Conservation (phyloP, 2,329 filamentous ascomycete genomes). For the Cladosporium velox region DNA sequence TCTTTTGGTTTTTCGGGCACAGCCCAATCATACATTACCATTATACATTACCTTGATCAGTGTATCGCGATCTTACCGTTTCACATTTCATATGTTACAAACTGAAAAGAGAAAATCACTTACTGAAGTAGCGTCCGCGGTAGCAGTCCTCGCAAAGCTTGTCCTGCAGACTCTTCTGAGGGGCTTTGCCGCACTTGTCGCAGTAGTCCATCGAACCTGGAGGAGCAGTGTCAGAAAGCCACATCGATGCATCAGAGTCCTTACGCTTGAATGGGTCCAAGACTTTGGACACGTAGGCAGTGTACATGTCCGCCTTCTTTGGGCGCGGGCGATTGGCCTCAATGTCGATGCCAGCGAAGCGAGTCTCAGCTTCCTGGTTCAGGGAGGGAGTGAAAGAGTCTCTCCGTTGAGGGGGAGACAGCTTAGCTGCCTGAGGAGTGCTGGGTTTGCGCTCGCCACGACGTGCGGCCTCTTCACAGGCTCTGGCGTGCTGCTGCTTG, state of each 20-base stretch:
- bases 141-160: neutral
- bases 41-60: neutral
- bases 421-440: neutral
- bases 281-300: neutral
- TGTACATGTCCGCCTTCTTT: neutral
- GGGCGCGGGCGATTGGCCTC: neutral
- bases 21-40: neutral
- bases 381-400: neutral
- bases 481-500: neutral
- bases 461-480: neutral
- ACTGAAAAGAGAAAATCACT: neutral
- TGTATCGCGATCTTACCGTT: neutral
- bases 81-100: too few relatives aligned
- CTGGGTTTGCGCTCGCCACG: neutral
- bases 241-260: neutral
- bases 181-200: neutral
- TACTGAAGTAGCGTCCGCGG: neutral
- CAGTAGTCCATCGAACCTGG: neutral
- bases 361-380: neutral
- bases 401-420: neutral
- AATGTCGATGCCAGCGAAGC: neutral
- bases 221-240: neutral
- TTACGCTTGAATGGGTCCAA: neutral
- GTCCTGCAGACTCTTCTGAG: neutral
- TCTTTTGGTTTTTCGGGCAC: neutral